A percentile compares a stretch with the other conserved stretches of the same genome.
These are phyloP conservation scores for Beauveria sp. DNA, from an alignment of 2,329 filamentous ascomycete genomes.

Conservation along the genomic window DNA sequence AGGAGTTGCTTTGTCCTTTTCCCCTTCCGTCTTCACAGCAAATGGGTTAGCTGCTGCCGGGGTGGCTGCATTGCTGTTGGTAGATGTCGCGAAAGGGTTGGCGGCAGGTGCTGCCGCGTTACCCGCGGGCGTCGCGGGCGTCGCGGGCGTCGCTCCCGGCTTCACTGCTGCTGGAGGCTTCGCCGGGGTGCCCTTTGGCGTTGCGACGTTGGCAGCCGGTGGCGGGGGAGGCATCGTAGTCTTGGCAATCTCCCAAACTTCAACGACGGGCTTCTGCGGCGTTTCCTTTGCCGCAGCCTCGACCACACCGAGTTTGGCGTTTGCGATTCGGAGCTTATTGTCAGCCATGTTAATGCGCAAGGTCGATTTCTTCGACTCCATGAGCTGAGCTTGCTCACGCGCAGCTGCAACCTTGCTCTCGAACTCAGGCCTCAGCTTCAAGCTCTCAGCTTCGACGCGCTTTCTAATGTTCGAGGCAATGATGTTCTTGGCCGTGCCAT, in stretches of 20 bases:
- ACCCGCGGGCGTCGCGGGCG: not conserved
- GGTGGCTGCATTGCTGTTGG: slow-evolving; percentile 15
- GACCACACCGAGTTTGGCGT: slow-evolving; percentile 70
- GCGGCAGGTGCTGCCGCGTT: not conserved
- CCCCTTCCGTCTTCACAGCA: slow-evolving; percentile 14
- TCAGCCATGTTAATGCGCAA: slow-evolving; percentile 74
- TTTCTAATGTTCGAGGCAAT: slow-evolving; percentile 58
- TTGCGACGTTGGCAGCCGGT: slow-evolving; percentile 12
- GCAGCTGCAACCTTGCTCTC: slow-evolving; percentile 42
- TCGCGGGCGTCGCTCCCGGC: not conserved
- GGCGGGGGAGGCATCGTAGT: slow-evolving; percentile 25
- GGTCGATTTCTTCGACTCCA: slow-evolving; percentile 67
- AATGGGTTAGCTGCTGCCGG: slow-evolving; percentile 24
- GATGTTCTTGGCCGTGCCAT: slow-evolving; percentile 50
- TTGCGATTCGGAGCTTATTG: slow-evolving; percentile 54
- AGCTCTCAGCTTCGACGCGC: slow-evolving; percentile 59
- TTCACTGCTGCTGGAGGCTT: slow-evolving; percentile 10
- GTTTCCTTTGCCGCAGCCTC: slow-evolving; percentile 78
- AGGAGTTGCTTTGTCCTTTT: slow-evolving; percentile 13
- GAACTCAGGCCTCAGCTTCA: slow-evolving; percentile 48
- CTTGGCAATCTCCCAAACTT: slow-evolving; percentile 82
- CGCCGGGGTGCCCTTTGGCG: slow-evolving; percentile 16
- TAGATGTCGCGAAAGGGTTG: slow-evolving; percentile 14
- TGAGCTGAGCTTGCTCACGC: slow-evolving; percentile 57
- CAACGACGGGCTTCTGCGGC: slow-evolving; percentile 70